phyloP scores from a whole-genome alignment of 2,329 filamentous ascomycete species.

The Monosporascus sp. region DNA sequence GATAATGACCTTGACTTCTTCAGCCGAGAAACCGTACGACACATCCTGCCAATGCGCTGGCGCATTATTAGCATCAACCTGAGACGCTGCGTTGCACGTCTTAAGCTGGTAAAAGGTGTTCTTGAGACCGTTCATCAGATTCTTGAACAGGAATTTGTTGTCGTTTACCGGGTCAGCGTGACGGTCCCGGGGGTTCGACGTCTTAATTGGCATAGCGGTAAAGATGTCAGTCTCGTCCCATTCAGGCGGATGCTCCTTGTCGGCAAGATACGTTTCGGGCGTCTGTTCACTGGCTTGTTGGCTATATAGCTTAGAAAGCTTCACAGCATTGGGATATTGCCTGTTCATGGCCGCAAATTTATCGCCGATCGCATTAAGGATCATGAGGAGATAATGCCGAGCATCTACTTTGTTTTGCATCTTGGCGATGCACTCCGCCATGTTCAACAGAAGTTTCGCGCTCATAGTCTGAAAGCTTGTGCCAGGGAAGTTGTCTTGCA shows the following conservation, averaged over 20 bases:
- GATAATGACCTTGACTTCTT: conserved; percentile 93
- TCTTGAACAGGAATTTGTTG: conserved; percentile 97
- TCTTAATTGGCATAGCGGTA: conserved; percentile 92
- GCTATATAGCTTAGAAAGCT: conserved; percentile 74
- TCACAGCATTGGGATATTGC: conserved; percentile 91
- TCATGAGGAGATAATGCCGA: conserved; percentile 92
- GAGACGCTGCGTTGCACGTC: conserved; percentile 71
- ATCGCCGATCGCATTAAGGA: conserved; percentile 94
- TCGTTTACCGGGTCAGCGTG: conserved; percentile 87
- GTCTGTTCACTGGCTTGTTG: conserved; percentile 59
- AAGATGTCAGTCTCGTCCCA: conserved; percentile 99
- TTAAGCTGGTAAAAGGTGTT: conserved; percentile 94
- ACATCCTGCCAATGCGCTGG: conserved; percentile 93
- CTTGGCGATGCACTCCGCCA: conserved; percentile 96
- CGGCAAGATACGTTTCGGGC: conserved; percentile 77
- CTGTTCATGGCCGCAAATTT: conserved; percentile 98
- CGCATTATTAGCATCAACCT: conserved; percentile 71
- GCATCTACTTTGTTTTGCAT: conserved; percentile 91
- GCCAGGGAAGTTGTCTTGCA: conserved; percentile 92
- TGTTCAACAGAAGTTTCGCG: conserved; percentile 90
- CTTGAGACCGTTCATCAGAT: conserved; percentile 90
- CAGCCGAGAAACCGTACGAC: conserved; percentile 91
- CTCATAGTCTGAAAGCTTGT: conserved; percentile 99
- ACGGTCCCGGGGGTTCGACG: conserved; percentile 82
- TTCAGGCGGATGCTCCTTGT: conserved; percentile 74